Conservation (phyloP, 129 eudicot genomes). For the Pittosporum tobira region DNA sequence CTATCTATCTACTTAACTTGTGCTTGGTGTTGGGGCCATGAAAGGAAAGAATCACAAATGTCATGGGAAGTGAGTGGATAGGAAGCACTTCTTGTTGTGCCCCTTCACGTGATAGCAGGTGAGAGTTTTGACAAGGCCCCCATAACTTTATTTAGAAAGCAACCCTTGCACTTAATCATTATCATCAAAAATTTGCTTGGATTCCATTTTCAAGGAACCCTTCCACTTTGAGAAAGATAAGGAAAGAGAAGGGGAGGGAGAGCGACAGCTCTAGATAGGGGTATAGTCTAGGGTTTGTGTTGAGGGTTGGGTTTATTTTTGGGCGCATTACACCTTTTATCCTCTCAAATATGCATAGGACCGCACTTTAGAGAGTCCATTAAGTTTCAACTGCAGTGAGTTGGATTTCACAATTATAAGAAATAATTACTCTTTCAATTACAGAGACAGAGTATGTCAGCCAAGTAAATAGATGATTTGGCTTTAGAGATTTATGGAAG, state of each 20-base stretch:
- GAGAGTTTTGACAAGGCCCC: background rate
- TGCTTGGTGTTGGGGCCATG: conserved; percentile 16
- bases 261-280: no score
- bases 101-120: conserved; percentile 51
- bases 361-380: no score
- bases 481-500: no score
- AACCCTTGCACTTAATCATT: conserved; percentile 2
- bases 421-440: no score
- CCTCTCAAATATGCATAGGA: no score
- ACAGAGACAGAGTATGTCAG: no score
- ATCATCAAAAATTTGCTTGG: conserved; percentile 11
- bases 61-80: conserved; percentile 31
- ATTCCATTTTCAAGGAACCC: background rate
- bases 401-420: no score
- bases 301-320: conserved; percentile 27
- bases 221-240: background rate
- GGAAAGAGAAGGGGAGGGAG: no score
- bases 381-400: no score
- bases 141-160: conserved; percentile 4
- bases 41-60: conserved; percentile 10
- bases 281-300: background rate
- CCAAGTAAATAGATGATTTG: no score
- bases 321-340: background rate
- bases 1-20: background rate
- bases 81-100: conserved; percentile 26